Evolutionary conservation across 2,329 filamentous ascomycete species (phyloP).

Genomic region (Fusarium nodosum): DNA sequence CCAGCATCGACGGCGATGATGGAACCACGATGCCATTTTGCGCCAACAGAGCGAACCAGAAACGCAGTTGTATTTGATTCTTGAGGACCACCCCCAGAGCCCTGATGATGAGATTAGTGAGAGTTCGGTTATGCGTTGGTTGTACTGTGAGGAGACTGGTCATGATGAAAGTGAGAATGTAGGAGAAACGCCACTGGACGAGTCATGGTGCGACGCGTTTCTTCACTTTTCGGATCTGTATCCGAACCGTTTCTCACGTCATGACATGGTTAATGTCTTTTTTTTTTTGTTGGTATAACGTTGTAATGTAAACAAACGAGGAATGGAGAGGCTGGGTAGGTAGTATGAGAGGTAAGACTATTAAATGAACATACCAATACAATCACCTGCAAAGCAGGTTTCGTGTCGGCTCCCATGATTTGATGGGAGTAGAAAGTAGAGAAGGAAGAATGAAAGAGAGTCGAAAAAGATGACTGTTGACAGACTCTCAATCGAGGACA

Average conservation of each 20-base stretch:
- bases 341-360: neutral
- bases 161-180: neutral
- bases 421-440: slow-evolving; percentile 5
- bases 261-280: slow-evolving; percentile 1
- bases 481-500: slow-evolving; percentile 17
- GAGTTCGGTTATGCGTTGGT: neutral
- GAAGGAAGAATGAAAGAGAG: slow-evolving; percentile 7
- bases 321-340: neutral
- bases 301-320: slow-evolving; percentile 29
- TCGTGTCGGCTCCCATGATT: slow-evolving; percentile 47
- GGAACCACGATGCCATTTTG: slow-evolving; percentile 85
- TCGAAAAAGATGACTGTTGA: slow-evolving; percentile 24
- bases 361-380: slow-evolving; percentile 71
- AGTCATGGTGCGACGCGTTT: slow-evolving; percentile 15
- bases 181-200: slow-evolving; percentile 22
- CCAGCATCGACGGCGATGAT: slow-evolving; percentile 94
- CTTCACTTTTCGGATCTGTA: slow-evolving; percentile 11
- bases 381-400: slow-evolving; percentile 78
- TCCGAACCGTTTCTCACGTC: slow-evolving; percentile 15
- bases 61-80: slow-evolving; percentile 93
- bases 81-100: slow-evolving; percentile 87
- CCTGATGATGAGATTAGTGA: slow-evolving; percentile 64
- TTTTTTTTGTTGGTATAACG: slow-evolving; percentile 15
- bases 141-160: slow-evolving; percentile 11
- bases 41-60: slow-evolving; percentile 83